A percentile compares a stretch with the other conserved stretches of the same genome.
These are phyloP conservation scores for Anisodus acutangulus DNA, from an alignment of 257 asterid species.

Conservation along the genomic window DNA sequence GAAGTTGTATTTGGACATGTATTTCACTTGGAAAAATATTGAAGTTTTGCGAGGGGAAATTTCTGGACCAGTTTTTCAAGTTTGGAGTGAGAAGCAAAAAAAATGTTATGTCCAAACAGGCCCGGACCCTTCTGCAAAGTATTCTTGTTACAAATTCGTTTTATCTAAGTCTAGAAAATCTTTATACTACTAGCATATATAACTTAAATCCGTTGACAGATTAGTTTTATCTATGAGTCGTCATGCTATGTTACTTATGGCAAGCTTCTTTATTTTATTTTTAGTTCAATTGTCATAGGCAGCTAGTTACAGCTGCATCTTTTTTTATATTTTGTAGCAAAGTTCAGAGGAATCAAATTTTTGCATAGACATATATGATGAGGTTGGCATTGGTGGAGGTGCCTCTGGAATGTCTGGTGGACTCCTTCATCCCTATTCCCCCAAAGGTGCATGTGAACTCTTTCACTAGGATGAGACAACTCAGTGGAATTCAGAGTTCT, in stretches of 20 bases:
- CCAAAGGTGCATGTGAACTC: conserved; percentile 63
- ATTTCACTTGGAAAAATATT: neutral
- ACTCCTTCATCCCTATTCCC: conserved; percentile 94
- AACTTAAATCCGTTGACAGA: neutral
- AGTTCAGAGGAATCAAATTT: conserved; percentile 62
- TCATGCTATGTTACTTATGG: neutral
- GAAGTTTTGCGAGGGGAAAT: neutral
- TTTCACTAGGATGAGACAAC: conserved; percentile 16
- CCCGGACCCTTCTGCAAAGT: neutral
- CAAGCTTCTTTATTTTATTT: neutral
- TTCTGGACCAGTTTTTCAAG: neutral
- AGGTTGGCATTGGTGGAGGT: conserved; percentile 94
- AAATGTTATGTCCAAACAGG: neutral
- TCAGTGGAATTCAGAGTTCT: neutral
- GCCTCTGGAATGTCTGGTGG: conserved; percentile 99
- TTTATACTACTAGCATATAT: neutral
- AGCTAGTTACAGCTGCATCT: conserved; percentile 27
- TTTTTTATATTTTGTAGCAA: conserved; percentile 48
- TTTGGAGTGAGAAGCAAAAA: neutral
- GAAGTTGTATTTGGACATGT: neutral
- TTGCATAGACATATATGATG: conserved; percentile 82
- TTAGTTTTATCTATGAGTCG: neutral
- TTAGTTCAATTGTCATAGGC: conserved; percentile 29
- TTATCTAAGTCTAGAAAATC: neutral
- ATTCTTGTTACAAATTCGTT: neutral